phyloP scores from a whole-genome alignment of 495 filamentous ascomycete species.

The Parathielavia hyrcaniae region DNA sequence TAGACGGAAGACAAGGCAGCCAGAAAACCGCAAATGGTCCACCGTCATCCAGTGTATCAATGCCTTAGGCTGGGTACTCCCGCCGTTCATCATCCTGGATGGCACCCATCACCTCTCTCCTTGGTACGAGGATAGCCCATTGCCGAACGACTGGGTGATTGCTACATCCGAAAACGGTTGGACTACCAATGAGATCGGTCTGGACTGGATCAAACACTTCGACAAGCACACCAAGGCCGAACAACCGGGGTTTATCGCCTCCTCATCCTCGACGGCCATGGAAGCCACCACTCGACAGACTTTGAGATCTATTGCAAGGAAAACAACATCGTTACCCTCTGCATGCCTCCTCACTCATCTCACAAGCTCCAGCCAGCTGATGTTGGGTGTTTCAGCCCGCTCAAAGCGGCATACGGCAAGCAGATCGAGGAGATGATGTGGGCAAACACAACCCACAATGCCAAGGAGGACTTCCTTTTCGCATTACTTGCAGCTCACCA shows the following conservation, averaged over 20 bases:
- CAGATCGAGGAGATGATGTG: not conserved
- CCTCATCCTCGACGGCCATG: slow-evolving; percentile 3
- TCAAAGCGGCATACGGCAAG: not conserved
- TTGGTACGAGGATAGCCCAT: slow-evolving; percentile 14
- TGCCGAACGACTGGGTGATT: slow-evolving; percentile 5
- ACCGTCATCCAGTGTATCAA: slow-evolving; percentile 28
- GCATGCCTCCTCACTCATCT: no score
- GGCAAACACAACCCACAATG: not conserved
- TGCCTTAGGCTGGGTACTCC: not conserved
- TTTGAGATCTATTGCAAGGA: not conserved
- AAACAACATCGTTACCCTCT: no score
- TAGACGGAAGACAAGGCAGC: slow-evolving; percentile 28
- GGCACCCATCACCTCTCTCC: slow-evolving; percentile 7
- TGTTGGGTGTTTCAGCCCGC: not conserved
- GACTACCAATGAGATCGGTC: slow-evolving; percentile 6
- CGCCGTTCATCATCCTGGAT: slow-evolving; percentile 2
- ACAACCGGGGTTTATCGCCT: slow-evolving; percentile 9
- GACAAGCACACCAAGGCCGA: not conserved
- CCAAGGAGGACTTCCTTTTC: not conserved
- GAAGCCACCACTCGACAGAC: slow-evolving; percentile 16
- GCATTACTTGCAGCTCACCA: no score
- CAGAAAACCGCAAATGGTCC: slow-evolving; percentile 39
- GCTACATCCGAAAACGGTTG: slow-evolving; percentile 1
- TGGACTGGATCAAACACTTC: slow-evolving; percentile 5
- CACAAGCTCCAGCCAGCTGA: no score